Evolutionary conservation across 305 asterid genomes (phyloP), one percentile per base, ranked within the genome.

Genomic region (Solanum chacoense): DNA sequence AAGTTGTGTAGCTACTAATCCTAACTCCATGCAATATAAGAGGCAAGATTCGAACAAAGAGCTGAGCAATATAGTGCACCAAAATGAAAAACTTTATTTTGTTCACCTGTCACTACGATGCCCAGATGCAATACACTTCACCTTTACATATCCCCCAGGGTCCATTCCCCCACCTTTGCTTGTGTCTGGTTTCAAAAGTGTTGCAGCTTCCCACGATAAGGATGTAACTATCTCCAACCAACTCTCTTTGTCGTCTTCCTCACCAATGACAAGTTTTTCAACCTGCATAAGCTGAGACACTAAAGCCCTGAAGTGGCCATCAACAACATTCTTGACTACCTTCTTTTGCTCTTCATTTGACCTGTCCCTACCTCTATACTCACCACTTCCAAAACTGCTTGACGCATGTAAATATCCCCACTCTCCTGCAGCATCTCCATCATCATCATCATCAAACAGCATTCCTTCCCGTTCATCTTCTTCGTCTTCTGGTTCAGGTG

Each of bases 91-190:
- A 83, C 36, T 89, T 40, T 34, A 88, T 8, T 38, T 20, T 37
- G 63, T 29, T 91, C 94, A 97, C 99, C 99, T 95, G 89, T 97
- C 98, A 67, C 94, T 94, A 40, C 97, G 98, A 89, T 87, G 94
- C 76, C 99, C 99, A 74, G 98, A 94, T 76, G 99, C 98, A 86
- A 96, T 90, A 92, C 99, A 96, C 92, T 97, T 96, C 35, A 97
- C 98, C 93, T 97, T 97, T 85, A 96, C 99, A 88, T 97, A 97
- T 22, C 98, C 96, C 87, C 98, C 98, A 4, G 99, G 99, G 91
- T 97, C 99, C 99, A 96, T 97, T 92, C 97, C 98, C 74, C 98
- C 99, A 80, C 99, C 95, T 87, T 94, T 93, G 93, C 99, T 97
- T 86, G 90, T 97, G 90, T 97, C 99, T 84, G 98, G 99, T 93